Percentiles rank a stretch among this genome's conserved stretches.
phyloP scores from a whole-genome alignment of 768 basidiomycete species.

The Psilocybe cubensis region DNA sequence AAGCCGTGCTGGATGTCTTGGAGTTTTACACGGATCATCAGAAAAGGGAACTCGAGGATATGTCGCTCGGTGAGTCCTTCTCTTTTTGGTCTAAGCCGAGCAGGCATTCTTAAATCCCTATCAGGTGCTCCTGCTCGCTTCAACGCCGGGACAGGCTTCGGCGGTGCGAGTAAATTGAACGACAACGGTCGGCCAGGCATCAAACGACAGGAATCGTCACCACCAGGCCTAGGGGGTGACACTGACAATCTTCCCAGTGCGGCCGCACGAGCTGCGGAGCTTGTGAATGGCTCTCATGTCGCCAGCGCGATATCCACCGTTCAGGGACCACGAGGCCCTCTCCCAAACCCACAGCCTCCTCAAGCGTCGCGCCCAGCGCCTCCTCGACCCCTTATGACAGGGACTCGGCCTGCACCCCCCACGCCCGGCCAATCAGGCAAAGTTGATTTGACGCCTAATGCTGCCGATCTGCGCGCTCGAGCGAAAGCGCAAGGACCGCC shows the following conservation, averaged over 20 bases:
- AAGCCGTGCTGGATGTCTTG: slow-evolving; percentile 95
- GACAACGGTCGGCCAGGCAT: slow-evolving; percentile 29
- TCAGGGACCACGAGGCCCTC: slow-evolving; percentile 28
- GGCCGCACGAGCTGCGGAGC: slow-evolving; percentile 63
- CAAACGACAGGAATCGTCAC: slow-evolving; percentile 46
- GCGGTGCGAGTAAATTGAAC: slow-evolving; percentile 57
- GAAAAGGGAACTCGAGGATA: slow-evolving; percentile 85
- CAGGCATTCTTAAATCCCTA: slow-evolving; percentile 9
- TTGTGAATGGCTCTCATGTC: slow-evolving; percentile 57
- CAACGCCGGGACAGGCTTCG: slow-evolving; percentile 90
- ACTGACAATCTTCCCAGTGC: slow-evolving; percentile 46
- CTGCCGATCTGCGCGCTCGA: slow-evolving; percentile 68
- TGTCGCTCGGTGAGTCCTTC: slow-evolving; percentile 33
- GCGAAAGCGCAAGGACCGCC: slow-evolving; percentile 61
- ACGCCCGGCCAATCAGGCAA: slow-evolving; percentile 51
- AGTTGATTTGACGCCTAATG: slow-evolving; percentile 59
- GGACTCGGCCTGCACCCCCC: slow-evolving; percentile 69
- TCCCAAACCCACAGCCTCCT: slow-evolving; percentile 30
- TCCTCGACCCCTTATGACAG: slow-evolving; percentile 40
- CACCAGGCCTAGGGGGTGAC: slow-evolving; percentile 43
- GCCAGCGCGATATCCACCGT: slow-evolving; percentile 38
- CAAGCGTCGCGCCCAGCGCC: slow-evolving; percentile 33
- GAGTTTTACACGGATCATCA: slow-evolving; percentile 99
- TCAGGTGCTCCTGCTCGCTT: slow-evolving; percentile 76
- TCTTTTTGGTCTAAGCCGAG: slow-evolving; percentile 18